phyloP scores from a whole-genome alignment of 805 yeast genomes.

The Candida silvatica region DNA sequence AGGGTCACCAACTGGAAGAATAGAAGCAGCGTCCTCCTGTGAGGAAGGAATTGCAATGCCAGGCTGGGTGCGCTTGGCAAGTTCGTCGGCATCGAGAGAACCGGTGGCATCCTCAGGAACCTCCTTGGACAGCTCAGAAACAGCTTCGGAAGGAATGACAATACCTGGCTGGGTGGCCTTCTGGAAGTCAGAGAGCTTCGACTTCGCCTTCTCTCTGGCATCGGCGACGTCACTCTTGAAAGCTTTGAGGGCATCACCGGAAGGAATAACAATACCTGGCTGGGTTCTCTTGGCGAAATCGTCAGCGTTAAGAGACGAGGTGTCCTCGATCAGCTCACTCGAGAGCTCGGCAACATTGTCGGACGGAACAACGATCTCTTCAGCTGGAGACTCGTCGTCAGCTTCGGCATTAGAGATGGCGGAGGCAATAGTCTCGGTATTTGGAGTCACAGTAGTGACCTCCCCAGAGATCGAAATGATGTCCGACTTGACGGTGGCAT shows the following conservation, averaged over 20 bases:
- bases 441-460: background rate
- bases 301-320: no score
- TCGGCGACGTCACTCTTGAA: background rate
- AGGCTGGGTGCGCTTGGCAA: background rate
- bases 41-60: background rate
- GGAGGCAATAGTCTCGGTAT: background rate
- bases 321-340: background rate
- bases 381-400: background rate
- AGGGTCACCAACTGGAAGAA: background rate
- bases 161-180: background rate
- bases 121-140: slow-evolving; percentile 5
- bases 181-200: background rate
- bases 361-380: background rate
- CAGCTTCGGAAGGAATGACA: background rate
- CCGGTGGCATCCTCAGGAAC: slow-evolving; percentile 7
- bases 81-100: background rate
- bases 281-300: background rate
- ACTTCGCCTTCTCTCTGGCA: background rate
- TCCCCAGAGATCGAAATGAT: slow-evolving; percentile 2
- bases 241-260: background rate
- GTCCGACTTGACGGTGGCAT: slow-evolving; percentile 4
- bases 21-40: background rate
- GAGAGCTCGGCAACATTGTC: background rate
- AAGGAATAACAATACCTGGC: background rate
- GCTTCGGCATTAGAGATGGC: background rate